These are phyloP conservation scores for Linnemannia hyalina DNA, from an alignment of 192 early-diverging fungal genomes.

Conservation along the genomic window DNA sequence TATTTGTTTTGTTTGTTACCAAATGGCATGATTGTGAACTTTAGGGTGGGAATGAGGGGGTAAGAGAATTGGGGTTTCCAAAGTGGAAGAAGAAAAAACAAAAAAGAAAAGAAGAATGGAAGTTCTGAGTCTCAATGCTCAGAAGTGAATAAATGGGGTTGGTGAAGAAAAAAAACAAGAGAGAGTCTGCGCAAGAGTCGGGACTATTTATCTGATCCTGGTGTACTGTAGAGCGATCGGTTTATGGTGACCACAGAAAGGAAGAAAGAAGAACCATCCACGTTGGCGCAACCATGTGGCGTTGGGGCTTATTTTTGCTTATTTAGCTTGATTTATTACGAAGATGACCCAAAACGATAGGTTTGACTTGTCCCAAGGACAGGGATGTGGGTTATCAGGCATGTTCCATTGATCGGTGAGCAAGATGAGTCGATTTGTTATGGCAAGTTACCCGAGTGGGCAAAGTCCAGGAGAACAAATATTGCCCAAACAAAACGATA, in stretches of 20 bases:
- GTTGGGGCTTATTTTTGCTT: not conserved
- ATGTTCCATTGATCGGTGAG: not conserved
- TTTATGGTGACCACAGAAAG: not conserved
- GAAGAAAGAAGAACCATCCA: not conserved
- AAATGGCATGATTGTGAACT: not conserved
- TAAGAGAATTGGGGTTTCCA: not conserved
- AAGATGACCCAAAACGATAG: not conserved
- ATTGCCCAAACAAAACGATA: not conserved
- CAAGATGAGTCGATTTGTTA: slow-evolving; percentile 22
- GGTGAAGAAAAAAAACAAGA: not conserved
- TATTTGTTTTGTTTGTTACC: not conserved
- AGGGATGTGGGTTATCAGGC: not conserved
- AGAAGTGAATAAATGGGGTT: not conserved
- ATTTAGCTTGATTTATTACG: not conserved
- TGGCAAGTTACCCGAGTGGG: not conserved
- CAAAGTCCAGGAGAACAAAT: not conserved
- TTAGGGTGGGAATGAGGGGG: not conserved
- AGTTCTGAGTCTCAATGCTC: not conserved
- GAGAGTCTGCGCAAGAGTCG: not conserved
- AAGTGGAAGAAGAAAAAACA: not conserved
- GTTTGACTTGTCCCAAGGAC: not conserved
- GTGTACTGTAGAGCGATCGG: not conserved
- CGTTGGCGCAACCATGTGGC: not conserved
- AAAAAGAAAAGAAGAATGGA: not conserved
- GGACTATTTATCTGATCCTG: not conserved